Conservation (phyloP, 1,139 yeast genomes). For the Magnusiomyces sp. region DNA sequence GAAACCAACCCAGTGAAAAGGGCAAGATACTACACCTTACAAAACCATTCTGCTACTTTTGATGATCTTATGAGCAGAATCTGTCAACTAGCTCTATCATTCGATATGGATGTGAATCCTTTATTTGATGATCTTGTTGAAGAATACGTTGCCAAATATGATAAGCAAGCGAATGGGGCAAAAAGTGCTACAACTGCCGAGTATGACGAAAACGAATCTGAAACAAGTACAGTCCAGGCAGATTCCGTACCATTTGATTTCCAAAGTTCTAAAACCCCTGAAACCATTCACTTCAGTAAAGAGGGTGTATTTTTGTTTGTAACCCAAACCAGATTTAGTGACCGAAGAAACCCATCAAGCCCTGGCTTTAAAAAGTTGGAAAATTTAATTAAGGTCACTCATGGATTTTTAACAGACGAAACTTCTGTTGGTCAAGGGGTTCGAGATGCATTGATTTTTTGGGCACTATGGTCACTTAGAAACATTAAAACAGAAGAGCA, state of each 20-base stretch:
- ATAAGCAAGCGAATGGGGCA: conserved; percentile 7
- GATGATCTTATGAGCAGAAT: conserved; percentile 39
- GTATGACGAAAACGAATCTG: conserved; percentile 13
- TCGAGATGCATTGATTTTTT: conserved; percentile 36
- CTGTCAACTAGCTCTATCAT: conserved; percentile 47
- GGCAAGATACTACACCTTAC: conserved; percentile 20
- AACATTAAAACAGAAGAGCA: conserved; percentile 26
- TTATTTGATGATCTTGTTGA: conserved; percentile 32
- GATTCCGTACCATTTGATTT: conserved; percentile 15
- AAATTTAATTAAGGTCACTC: conserved; percentile 20
- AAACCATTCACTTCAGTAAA: conserved; percentile 18
- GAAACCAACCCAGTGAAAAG: conserved; percentile 13
- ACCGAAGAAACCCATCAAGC: conserved; percentile 14
- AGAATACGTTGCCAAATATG: conserved; percentile 12
- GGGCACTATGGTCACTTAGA: conserved; percentile 37
- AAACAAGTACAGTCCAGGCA: conserved; percentile 9
- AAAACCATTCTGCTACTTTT: conserved; percentile 20
- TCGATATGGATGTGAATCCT: conserved; percentile 49
- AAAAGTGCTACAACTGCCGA: conserved; percentile 8
- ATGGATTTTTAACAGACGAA: conserved; percentile 6
- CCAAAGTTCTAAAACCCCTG: conserved; percentile 14
- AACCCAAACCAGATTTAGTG: conserved; percentile 28
- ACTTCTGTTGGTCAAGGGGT: conserved; percentile 26
- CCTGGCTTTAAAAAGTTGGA: conserved; percentile 17
- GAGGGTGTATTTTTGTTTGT: conserved; percentile 30